Conservation (phyloP, 2,329 filamentous ascomycete species). For the Dactylellina parvicollis region DNA sequence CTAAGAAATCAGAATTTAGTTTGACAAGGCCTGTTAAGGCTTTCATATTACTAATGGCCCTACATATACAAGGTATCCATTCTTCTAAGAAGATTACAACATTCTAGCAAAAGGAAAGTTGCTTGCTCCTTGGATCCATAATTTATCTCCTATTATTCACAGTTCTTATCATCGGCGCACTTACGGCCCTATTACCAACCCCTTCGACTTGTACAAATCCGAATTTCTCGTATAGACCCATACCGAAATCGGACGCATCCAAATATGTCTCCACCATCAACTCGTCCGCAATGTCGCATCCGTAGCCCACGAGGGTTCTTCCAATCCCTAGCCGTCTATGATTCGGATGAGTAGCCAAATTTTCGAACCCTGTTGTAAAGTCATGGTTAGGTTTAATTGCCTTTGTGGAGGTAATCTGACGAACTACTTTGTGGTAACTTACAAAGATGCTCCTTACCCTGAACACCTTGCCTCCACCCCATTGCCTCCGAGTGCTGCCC, state of each 20-base stretch:
- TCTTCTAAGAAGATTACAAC: too few species aligned
- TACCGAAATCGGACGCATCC: slow-evolving; percentile 36
- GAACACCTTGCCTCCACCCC: not conserved
- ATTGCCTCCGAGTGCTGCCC: slow-evolving; percentile 14
- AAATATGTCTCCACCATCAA: slow-evolving; percentile 16
- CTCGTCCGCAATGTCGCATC: slow-evolving; percentile 18
- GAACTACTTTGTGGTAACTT: not conserved
- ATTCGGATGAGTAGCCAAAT: slow-evolving; percentile 28
- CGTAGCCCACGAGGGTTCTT: slow-evolving; percentile 21
- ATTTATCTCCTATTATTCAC: not conserved
- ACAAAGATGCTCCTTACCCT: slow-evolving; percentile 19
- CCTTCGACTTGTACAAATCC: slow-evolving; percentile 21
- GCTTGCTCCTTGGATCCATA: too few species aligned
- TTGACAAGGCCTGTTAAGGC: too few species aligned
- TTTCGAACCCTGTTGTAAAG: slow-evolving; percentile 17
- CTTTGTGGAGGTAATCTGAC: too few species aligned
- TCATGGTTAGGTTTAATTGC: not conserved
- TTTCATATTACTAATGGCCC: too few species aligned
- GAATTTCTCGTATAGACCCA: slow-evolving; percentile 35
- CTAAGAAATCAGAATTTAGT: too few species aligned
- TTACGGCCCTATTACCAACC: slow-evolving; percentile 14
- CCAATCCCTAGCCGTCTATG: slow-evolving; percentile 20
- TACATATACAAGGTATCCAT: too few species aligned
- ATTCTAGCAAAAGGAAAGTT: too few species aligned
- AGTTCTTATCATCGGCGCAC: slow-evolving; percentile 26